A percentile compares a stretch with the other conserved stretches of the same genome.
Evolutionary conservation across 225 moss, liverwort and hornwort genomes (phyloP).

Genomic region (Anthoceros angustus): DNA sequence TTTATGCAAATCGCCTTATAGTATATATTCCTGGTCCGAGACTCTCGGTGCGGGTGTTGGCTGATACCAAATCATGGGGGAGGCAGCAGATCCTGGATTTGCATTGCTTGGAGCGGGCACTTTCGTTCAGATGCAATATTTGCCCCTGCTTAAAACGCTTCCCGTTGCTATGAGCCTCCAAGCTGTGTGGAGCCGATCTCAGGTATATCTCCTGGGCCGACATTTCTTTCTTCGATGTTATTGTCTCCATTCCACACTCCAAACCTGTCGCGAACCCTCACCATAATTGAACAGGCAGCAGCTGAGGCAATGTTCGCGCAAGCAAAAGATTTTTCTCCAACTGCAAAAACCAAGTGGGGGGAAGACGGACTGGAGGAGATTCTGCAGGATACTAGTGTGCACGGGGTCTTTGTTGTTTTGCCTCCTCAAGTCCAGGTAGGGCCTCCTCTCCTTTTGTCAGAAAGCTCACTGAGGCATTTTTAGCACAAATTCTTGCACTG

Average conservation of each 20-base stretch:
- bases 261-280: not conserved
- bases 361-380: slow-evolving; percentile 62
- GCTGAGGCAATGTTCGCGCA: slow-evolving; percentile 45
- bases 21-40: too few species aligned
- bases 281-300: slow-evolving; percentile 28
- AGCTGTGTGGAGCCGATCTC: slow-evolving; percentile 88
- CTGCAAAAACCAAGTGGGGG: slow-evolving; percentile 75
- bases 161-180: slow-evolving; percentile 39
- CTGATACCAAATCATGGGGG: not conserved
- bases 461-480: too few species aligned
- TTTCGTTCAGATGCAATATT: slow-evolving; percentile 61
- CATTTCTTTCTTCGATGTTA: not conserved
- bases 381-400: slow-evolving; percentile 48
- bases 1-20: too few species aligned
- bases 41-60: too few species aligned
- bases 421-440: slow-evolving; percentile 86
- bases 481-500: not conserved
- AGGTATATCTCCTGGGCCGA: slow-evolving; percentile 24
- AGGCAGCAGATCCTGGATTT: slow-evolving; percentile 24
- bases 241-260: not conserved
- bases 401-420: slow-evolving; percentile 76
- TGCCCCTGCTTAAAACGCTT: slow-evolving; percentile 56
- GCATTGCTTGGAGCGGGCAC: slow-evolving; percentile 80
- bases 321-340: slow-evolving; percentile 42
- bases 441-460: slow-evolving; percentile 1